phyloP scores from a whole-genome alignment of 2,329 filamentous ascomycete genomes.

The Colletotrichum spinosum region DNA sequence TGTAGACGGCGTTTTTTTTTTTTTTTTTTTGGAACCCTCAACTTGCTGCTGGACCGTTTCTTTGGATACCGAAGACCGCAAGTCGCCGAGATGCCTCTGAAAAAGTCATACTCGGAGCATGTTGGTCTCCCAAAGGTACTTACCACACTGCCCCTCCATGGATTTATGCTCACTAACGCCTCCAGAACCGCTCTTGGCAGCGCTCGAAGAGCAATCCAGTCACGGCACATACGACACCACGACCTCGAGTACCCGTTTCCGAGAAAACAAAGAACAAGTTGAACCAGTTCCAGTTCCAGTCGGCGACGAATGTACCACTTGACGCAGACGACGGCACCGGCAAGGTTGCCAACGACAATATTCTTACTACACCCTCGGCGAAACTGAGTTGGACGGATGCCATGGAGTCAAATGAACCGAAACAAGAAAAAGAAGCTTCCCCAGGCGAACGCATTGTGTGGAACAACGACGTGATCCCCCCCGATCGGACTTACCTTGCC shows the following conservation, averaged over 20 bases:
- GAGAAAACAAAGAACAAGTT: conserved; percentile 71
- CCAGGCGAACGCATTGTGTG: conserved; percentile 73
- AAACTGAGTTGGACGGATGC: conserved; percentile 68
- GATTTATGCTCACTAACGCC: conserved; percentile 21
- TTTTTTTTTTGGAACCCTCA: not conserved
- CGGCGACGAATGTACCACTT: conserved; percentile 43
- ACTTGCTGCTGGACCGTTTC: conserved; percentile 42
- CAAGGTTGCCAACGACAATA: conserved; percentile 34
- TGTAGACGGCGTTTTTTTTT: not conserved
- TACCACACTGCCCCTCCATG: conserved; percentile 21
- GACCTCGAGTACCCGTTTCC: conserved; percentile 63
- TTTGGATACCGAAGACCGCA: conserved; percentile 43
- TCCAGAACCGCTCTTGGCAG: conserved; percentile 61
- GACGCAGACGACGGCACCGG: conserved; percentile 39
- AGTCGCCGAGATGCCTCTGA: conserved; percentile 46
- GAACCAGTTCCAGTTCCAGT: conserved; percentile 66
- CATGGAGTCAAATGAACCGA: conserved; percentile 57
- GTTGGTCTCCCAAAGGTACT: conserved; percentile 47
- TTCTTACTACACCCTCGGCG: conserved; percentile 36
- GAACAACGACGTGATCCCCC: conserved; percentile 64
- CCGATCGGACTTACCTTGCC: conserved; percentile 53
- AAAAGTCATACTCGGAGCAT: conserved; percentile 54
- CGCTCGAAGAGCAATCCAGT: conserved; percentile 65
- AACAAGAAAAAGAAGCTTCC: conserved; percentile 62
- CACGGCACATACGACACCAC: conserved; percentile 49